These are phyloP conservation scores for Calonectria pseudoturangicola DNA, from an alignment of 2,329 filamentous ascomycete species.

Conservation along the genomic window DNA sequence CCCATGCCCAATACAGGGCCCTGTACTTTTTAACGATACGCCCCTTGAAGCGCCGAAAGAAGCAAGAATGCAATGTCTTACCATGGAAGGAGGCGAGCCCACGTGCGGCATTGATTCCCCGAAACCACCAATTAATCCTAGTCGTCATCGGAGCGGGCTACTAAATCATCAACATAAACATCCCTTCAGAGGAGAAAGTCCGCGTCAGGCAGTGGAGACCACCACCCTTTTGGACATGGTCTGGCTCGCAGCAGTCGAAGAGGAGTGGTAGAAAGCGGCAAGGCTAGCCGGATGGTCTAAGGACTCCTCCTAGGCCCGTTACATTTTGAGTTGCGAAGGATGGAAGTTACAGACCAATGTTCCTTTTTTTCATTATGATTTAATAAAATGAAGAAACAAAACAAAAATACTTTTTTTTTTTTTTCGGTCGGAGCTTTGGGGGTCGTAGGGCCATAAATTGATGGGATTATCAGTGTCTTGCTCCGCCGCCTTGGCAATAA, in stretches of 20 bases:
- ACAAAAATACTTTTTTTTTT: neutral
- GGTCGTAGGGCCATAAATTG: neutral
- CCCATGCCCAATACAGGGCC: neutral
- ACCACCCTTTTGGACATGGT: constrained; percentile 7
- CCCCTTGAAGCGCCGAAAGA: neutral
- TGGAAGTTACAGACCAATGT: neutral
- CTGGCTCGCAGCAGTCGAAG: constrained; percentile 2
- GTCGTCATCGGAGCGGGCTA: constrained; percentile 6
- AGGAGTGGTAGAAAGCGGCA: constrained; percentile 18
- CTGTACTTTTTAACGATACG: neutral
- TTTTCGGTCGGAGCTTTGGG: neutral
- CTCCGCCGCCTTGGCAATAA: constrained; percentile 6
- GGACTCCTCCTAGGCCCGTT: neutral
- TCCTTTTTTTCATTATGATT: neutral
- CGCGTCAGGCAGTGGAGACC: constrained; percentile 14
- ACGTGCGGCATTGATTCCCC: constrained; percentile 3
- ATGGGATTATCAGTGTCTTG: constrained; percentile 13
- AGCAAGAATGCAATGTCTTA: constrained; percentile 20
- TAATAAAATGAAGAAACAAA: neutral
- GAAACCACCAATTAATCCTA: constrained; percentile 3
- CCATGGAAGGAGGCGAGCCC: neutral
- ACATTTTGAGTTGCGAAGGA: constrained; percentile 15
- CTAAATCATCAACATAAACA: neutral
- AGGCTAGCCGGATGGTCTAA: constrained; percentile 12
- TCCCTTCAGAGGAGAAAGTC: constrained; percentile 21